These are phyloP conservation scores for Pseudomassariella vexata DNA, from an alignment of 2,329 filamentous ascomycete species.

Conservation along the genomic window DNA sequence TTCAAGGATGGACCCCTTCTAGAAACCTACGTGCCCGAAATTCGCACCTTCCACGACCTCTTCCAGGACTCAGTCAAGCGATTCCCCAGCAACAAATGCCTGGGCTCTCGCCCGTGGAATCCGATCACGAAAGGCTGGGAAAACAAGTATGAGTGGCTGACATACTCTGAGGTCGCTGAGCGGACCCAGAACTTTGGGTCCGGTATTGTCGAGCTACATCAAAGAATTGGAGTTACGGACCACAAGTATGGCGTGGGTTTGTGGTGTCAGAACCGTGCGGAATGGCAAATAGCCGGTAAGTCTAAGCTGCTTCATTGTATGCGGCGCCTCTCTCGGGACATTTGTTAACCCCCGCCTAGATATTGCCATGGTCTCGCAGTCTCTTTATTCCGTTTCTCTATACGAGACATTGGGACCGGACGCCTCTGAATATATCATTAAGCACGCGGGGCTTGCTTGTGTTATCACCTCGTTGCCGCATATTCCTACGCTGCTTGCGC, in stretches of 20 bases:
- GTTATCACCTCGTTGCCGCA: conserved; percentile 77
- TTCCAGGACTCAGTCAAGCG: conserved; percentile 65
- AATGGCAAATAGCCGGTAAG: conserved; percentile 79
- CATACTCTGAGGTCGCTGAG: conserved; percentile 72
- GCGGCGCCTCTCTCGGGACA: conserved; percentile 1
- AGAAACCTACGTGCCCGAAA: conserved; percentile 63
- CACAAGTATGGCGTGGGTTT: conserved; percentile 70
- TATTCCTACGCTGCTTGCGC: conserved; percentile 73
- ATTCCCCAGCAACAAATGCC: conserved; percentile 62
- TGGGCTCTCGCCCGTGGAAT: conserved; percentile 80
- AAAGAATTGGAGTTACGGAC: conserved; percentile 60
- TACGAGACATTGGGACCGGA: conserved; percentile 95
- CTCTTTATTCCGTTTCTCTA: conserved; percentile 83
- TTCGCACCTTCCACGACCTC: conserved; percentile 70
- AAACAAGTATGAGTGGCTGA: conserved; percentile 75
- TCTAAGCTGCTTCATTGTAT: not conserved
- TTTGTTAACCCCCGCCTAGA: conserved; percentile 43
- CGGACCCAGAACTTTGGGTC: conserved; percentile 80
- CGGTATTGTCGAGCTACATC: conserved; percentile 77
- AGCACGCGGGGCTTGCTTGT: conserved; percentile 72
- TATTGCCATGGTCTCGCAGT: conserved; percentile 79
- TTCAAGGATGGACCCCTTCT: conserved; percentile 67
- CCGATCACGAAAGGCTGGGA: conserved; percentile 64
- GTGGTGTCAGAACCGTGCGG: conserved; percentile 82
- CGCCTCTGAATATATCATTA: conserved; percentile 91